Evolutionary conservation across 305 asterid genomes (phyloP).

Genomic region (Solanum hybrid): DNA sequence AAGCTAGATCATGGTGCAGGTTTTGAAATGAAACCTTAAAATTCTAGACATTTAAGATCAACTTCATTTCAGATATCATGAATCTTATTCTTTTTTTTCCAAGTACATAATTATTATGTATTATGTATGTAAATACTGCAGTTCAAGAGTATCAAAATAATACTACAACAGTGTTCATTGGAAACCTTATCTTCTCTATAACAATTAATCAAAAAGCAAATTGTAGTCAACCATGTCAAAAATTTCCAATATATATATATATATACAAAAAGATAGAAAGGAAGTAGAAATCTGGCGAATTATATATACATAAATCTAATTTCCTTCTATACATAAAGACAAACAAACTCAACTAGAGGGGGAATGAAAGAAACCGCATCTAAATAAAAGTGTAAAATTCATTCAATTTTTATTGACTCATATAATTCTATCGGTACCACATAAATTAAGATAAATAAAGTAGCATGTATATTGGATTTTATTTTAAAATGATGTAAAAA

Average conservation of each 20-base stretch:
- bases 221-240: not conserved
- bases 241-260: not conserved
- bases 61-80: not conserved
- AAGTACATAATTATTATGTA: too few species aligned
- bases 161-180: constrained; percentile 8
- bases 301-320: not conserved
- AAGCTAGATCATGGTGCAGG: not conserved
- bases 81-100: not conserved
- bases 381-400: not conserved
- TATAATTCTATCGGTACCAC: not conserved
- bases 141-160: constrained; percentile 22
- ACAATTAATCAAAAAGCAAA: not conserved
- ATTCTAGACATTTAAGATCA: not conserved
- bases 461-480: not conserved
- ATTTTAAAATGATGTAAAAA: not conserved
- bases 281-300: not conserved
- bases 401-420: not conserved
- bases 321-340: not conserved
- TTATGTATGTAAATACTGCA: not conserved
- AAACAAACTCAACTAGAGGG: not conserved
- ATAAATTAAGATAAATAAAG: not conserved
- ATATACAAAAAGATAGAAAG: not conserved
- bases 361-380: not conserved
- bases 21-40: not conserved
- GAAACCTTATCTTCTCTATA: not conserved